Evolutionary conservation across 2,329 filamentous ascomycete genomes (phyloP), one percentile per base, ranked within the genome.

Genomic region (Lachnellula suecica): DNA sequence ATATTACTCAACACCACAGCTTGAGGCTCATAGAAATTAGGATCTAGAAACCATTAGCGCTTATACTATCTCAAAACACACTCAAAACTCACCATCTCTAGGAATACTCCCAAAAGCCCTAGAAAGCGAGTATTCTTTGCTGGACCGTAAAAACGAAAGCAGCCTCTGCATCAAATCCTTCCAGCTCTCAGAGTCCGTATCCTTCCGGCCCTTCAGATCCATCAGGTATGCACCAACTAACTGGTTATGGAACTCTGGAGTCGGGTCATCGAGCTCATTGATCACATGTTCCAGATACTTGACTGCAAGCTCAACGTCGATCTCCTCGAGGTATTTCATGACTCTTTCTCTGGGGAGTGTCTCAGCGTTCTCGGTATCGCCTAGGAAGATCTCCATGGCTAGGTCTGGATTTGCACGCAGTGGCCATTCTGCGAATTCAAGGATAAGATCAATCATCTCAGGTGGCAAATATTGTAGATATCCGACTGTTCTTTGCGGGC

Each of bases 281-380:
- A 97, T 90, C 49, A 97, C 82, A 71, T 99, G 93, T 66, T 97
- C 92, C 4, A 97, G 75, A 68, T 99, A 99, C 55, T 76, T 80
- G 23, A 90, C 81, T 56, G 94, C 91, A 10, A 97, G 79, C 41
- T 78, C 77, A 9, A 76, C 66, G 62, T 95, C 85, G 29, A 96
- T 83, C 0, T 74, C 72, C 38, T 83, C 79, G 4, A 99, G 73
- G 64, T 93, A 97, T 2, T 79, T 74, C 2, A 93, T 76, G 0
- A 99, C 89, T 47, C 75, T 81, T 25, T 89, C 81, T 38, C 93
- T 81, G 2, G 93, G 91, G 10, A 99, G 71, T 0, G 85, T 91
- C 74, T 97, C 94, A 1, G 94, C 92, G 64, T 97, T 97, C 67
- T 96, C 91, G 1, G 91, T 94, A 67, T 99, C 94, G 1, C 89